Conservation (phyloP, 2,329 filamentous ascomycete genomes). For the Trichoderma sp. region DNA sequence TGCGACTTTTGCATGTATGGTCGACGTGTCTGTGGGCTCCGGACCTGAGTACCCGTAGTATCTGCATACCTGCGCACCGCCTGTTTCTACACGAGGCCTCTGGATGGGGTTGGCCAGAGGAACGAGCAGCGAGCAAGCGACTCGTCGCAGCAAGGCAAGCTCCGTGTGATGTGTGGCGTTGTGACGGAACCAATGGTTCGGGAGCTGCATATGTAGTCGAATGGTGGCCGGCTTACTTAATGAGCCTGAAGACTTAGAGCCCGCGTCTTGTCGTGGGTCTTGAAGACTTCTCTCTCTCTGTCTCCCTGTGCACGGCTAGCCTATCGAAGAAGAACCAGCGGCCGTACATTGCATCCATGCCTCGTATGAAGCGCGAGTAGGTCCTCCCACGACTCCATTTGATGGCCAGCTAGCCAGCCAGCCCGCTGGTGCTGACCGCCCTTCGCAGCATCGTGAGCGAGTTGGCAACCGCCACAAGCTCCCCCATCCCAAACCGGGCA, state of each 20-base stretch:
- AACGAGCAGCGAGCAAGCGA: neutral
- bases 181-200: neutral
- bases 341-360: neutral
- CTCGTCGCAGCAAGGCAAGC: neutral
- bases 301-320: neutral
- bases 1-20: slow-evolving; percentile 19
- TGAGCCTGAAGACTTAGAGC: neutral
- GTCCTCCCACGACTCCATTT: neutral
- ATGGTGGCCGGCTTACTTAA: neutral
- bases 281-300: neutral
- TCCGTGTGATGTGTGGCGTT: neutral
- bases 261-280: neutral
- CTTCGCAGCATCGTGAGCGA: slow-evolving; percentile 16
- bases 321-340: neutral
- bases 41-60: slow-evolving; percentile 1
- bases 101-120: neutral
- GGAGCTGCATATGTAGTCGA: neutral
- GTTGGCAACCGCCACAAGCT: slow-evolving; percentile 14
- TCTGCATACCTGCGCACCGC: slow-evolving; percentile 16
- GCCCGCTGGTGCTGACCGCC: slow-evolving; percentile 20
- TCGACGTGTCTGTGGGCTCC: slow-evolving; percentile 21
- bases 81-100: slow-evolving; percentile 4
- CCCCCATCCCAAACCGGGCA: slow-evolving; percentile 15
- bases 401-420: slow-evolving; percentile 8
- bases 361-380: neutral